phyloP scores from a whole-genome alignment of 345 rosid species.

The Dipteronia dyeriana region DNA sequence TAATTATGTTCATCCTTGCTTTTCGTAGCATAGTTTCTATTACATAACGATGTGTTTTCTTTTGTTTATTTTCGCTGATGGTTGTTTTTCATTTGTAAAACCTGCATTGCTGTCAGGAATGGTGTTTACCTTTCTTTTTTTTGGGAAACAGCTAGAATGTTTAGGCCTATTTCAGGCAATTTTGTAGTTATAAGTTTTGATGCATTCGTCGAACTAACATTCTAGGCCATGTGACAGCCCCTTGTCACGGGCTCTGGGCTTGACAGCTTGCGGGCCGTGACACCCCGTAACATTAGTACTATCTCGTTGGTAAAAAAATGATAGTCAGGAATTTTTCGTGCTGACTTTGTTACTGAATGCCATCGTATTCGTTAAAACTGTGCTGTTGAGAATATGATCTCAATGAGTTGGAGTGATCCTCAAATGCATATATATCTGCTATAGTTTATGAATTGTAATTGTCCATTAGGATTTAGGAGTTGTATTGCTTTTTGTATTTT shows the following conservation, averaged over 20 bases:
- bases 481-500: no score
- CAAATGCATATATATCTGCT: not conserved
- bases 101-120: slow-evolving; percentile 4
- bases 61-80: not conserved
- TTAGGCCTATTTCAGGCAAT: slow-evolving; percentile 3
- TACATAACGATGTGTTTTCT: not conserved
- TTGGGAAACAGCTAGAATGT: not conserved
- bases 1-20: slow-evolving; percentile 7
- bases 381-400: no score
- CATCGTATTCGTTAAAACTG: no score
- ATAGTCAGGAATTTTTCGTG: not conserved
- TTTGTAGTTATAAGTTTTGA: not conserved
- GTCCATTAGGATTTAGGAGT: not conserved
- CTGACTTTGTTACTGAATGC: not conserved
- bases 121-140: no score
- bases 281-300: no score
- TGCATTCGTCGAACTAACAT: not conserved
- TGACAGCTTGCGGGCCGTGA: no score
- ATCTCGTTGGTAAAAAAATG: no score
- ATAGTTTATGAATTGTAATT: not conserved
- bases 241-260: no score
- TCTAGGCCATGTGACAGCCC: not conserved
- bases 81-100: not conserved
- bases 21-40: not conserved
- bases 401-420: not conserved